phyloP scores from a whole-genome alignment of 495 filamentous ascomycete genomes.

The Penicillium robsamsonii region DNA sequence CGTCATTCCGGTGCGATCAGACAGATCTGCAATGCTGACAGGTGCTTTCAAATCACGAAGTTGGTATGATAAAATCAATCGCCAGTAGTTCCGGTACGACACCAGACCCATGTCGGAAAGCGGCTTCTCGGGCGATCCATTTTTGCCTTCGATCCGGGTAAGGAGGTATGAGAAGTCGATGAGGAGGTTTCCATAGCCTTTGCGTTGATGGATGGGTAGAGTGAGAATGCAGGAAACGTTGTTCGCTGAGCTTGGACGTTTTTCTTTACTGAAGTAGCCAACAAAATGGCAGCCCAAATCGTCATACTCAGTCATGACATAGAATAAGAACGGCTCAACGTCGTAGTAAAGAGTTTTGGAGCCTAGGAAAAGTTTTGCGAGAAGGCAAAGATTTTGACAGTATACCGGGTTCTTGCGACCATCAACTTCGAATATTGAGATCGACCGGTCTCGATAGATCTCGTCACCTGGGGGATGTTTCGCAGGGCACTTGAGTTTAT shows the following conservation, averaged over 20 bases:
- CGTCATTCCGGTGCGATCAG: conserved; percentile 90
- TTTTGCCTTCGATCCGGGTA: conserved; percentile 88
- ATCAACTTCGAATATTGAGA: conserved; percentile 96
- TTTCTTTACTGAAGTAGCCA: conserved; percentile 98
- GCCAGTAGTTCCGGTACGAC: conserved; percentile 97
- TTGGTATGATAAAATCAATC: conserved; percentile 80
- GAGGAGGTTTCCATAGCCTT: conserved; percentile 92
- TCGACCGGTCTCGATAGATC: conserved; percentile 90
- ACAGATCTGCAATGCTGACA: conserved; percentile 74
- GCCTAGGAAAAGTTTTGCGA: conserved; percentile 93
- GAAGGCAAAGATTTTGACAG: conserved; percentile 93
- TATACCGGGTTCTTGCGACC: conserved; percentile 96
- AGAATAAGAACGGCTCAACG: conserved; percentile 97
- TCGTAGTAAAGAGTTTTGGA: conserved; percentile 99
- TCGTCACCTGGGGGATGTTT: conserved; percentile 97
- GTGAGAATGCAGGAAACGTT: conserved; percentile 98
- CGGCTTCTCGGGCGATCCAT: conserved; percentile 94
- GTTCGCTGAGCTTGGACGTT: conserved; percentile 89
- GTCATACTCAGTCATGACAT: conserved; percentile 96
- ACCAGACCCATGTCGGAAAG: conserved; percentile 97
- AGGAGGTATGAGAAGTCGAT: conserved; percentile 98
- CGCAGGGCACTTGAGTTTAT: conserved; percentile 95
- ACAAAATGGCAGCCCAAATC: conserved; percentile 95
- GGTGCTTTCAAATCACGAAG: conserved; percentile 63
- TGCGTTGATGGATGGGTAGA: conserved; percentile 91